Conservation (phyloP, 805 yeast species). For the Starmerella geochares region DNA sequence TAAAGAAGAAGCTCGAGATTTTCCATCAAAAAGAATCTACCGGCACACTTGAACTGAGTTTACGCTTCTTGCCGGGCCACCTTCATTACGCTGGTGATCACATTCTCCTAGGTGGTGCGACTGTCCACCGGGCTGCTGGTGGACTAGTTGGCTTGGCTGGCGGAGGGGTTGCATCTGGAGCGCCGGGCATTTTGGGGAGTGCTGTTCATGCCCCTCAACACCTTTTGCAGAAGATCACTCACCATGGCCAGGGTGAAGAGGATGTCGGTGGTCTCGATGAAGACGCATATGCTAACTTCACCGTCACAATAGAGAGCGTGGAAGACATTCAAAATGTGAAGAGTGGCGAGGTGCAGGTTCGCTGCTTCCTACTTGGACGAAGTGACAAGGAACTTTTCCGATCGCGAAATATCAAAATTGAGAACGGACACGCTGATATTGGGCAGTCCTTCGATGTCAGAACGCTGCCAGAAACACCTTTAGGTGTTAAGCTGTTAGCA, state of each 20-base stretch:
- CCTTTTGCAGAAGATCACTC: slow-evolving; percentile 35
- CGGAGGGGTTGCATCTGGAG: slow-evolving; percentile 33
- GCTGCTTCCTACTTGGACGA: slow-evolving; percentile 32
- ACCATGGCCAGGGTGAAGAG: slow-evolving; percentile 16
- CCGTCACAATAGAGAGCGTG: slow-evolving; percentile 21
- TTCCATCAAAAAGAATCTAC: slow-evolving; percentile 40
- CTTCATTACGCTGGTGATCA: slow-evolving; percentile 31
- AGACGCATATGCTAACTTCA: slow-evolving; percentile 15
- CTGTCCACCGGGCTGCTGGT: slow-evolving; percentile 25
- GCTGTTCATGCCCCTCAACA: slow-evolving; percentile 33
- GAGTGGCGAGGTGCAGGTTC: slow-evolving; percentile 39
- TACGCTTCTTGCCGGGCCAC: slow-evolving; percentile 62
- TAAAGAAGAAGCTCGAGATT: slow-evolving; percentile 36
- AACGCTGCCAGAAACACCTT: slow-evolving; percentile 49
- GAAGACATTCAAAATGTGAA: slow-evolving; percentile 26
- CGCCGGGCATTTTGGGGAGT: slow-evolving; percentile 40
- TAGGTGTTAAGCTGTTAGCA: slow-evolving; percentile 52
- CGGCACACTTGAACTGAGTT: slow-evolving; percentile 53
- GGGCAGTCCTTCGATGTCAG: slow-evolving; percentile 48
- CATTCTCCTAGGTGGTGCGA: slow-evolving; percentile 20
- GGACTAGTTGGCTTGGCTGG: slow-evolving; percentile 21
- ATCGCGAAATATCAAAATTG: slow-evolving; percentile 49
- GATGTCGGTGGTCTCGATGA: slow-evolving; percentile 12
- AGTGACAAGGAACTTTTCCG: slow-evolving; percentile 51
- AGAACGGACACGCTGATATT: slow-evolving; percentile 34